Conservation (phyloP, 257 asterid species). For the Nicotiana tomentosiformis region DNA sequence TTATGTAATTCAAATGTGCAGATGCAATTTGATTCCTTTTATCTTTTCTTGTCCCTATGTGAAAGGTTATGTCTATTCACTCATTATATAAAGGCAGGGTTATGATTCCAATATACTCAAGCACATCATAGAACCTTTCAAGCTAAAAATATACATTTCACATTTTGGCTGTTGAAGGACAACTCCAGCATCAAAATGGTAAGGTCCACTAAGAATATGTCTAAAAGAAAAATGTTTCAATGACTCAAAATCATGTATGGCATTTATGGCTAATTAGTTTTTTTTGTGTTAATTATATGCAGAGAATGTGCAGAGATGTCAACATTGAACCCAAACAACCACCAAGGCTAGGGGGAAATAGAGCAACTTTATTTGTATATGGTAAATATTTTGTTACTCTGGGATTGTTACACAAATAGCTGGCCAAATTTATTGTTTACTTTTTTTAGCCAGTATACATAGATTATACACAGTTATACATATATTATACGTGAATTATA, state of each 20-base stretch:
- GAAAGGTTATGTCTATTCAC: not conserved
- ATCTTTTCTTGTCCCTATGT: conserved; percentile 13
- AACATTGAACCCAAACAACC: conserved; percentile 18
- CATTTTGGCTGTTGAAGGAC: not conserved
- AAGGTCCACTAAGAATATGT: not conserved
- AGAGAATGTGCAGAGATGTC: conserved; percentile 35
- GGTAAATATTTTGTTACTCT: conserved; percentile 17
- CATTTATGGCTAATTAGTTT: not conserved
- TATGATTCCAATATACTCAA: not conserved
- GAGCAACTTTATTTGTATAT: conserved; percentile 44
- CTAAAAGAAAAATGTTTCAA: not conserved
- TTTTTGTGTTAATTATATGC: conserved; percentile 2
- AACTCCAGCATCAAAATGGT: conserved; percentile 14
- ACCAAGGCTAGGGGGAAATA: conserved; percentile 39
- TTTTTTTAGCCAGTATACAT: no score
- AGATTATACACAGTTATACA: no score
- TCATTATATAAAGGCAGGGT: conserved; percentile 12
- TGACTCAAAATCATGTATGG: not conserved
- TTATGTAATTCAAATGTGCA: not conserved
- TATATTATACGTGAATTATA: no score
- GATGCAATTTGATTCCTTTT: conserved; percentile 26
- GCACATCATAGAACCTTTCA: not conserved
- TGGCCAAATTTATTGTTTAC: no score
- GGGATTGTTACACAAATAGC: no score
- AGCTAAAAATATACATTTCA: not conserved